phyloP scores from a whole-genome alignment of 495 filamentous ascomycete genomes.

The Amniculicola lignicola region DNA sequence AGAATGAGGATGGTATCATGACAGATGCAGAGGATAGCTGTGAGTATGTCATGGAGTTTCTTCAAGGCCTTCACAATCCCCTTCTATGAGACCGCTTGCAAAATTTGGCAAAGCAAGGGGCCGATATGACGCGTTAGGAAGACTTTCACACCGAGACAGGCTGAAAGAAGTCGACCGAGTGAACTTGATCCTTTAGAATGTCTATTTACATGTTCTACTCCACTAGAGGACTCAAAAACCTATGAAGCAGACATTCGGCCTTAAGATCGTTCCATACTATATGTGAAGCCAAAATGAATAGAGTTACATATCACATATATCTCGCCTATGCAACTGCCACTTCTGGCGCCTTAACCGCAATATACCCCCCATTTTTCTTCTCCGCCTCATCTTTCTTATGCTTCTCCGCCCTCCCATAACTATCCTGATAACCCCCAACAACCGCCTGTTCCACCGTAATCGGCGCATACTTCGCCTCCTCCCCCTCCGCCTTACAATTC shows the following conservation, averaged over 20 bases:
- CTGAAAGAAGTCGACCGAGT: no score
- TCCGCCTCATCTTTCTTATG: conserved; percentile 13
- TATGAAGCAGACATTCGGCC: not conserved
- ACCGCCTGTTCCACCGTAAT: conserved; percentile 22
- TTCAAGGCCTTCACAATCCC: no score
- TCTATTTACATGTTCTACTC: no score
- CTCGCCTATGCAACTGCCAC: conserved; percentile 13
- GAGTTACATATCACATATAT: no score
- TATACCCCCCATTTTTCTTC: not conserved
- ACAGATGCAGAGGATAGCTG: no score
- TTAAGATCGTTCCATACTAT: not conserved
- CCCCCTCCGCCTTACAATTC: conserved; percentile 16
- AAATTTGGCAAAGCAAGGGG: no score
- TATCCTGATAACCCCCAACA: conserved; percentile 14
- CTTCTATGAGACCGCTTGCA: no score
- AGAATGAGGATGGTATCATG: no score
- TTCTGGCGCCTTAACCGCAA: not conserved
- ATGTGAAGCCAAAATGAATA: not conserved
- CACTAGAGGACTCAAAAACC: not conserved
- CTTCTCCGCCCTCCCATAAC: conserved; percentile 24
- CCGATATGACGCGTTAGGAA: no score
- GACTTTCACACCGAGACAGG: no score
- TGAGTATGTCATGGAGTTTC: no score
- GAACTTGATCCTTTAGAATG: no score
- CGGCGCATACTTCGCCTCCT: conserved; percentile 13